Evolutionary conservation across 345 rosid genomes (phyloP), one percentile per base, ranked within the genome.

Genomic region (Erucastrum elatum): DNA sequence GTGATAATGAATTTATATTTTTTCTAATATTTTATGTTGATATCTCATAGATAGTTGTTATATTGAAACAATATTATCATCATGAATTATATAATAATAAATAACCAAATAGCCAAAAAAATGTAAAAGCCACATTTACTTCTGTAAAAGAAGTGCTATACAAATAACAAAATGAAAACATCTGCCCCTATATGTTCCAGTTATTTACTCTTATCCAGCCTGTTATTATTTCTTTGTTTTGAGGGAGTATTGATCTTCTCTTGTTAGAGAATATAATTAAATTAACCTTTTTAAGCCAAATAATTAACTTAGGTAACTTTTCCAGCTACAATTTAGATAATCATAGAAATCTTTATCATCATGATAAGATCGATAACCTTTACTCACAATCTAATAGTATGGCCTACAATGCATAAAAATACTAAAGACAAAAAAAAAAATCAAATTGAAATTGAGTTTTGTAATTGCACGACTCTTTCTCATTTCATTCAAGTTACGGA

Each of bases 401-500:
- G 51, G 15, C 51, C 49, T 12, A 44, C 61, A 60, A 44, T 76
- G 68, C 60, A 31, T 2, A 39, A 33, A 64, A 51, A 15, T 6
- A 41, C 0, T 56, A 12, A 51, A 64, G 15, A 46, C 61, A 33
- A 60, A 12, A 12, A 60, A 12, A 12, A 15, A 3, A 44, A 13
- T 44, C 4, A 33, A 77, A 33, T 49, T 6, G 35, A 27, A 62
- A 62, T 34, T 35, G 80, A 77, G 80, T 77, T 77, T 64, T 70
- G 64, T 51, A 67, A 33, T 26, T 10, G 44, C 37, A 70, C 75
- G 80, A 70, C 80, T 77, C 80, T 70, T 70, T 65, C 29, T 64
- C 33, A 15, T 49, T 49, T 4, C 41, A 70, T 77, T 70, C 31
- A 63, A 63, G 35, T 6, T 49, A 66, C 35, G 78, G 29, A 51